phyloP scores from a whole-genome alignment of 164 flowering plant species.

The Brasenia schreberi region DNA sequence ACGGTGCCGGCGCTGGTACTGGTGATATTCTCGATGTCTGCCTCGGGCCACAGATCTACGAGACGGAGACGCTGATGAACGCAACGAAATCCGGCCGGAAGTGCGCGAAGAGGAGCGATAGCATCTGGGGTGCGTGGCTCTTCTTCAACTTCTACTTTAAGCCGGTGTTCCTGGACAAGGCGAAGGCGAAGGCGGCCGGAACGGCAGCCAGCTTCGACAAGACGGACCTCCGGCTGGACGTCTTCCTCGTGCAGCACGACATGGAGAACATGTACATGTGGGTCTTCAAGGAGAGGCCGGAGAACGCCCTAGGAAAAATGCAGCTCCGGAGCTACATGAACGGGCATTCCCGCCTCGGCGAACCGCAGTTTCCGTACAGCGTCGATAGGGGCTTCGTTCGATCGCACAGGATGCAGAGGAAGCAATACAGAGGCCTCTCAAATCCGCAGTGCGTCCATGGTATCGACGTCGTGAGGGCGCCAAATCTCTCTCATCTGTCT shows the following conservation, averaged over 20 bases:
- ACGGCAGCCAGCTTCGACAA: conserved; percentile 52
- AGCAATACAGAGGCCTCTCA: conserved; percentile 88
- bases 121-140: conserved; percentile 94
- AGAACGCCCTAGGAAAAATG: conserved; percentile 92
- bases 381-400: conserved; percentile 85
- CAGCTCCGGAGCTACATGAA: conserved; percentile 95
- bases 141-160: conserved; percentile 89
- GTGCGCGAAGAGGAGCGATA: conserved; percentile 67
- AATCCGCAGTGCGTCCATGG: conserved; percentile 98
- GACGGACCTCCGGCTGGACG: conserved; percentile 65
- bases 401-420: conserved; percentile 92
- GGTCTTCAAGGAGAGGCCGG: conserved; percentile 94
- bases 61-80: conserved; percentile 37
- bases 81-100: conserved; percentile 58
- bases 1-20: conserved; percentile 14
- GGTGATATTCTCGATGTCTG: conserved; percentile 50
- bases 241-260: conserved; percentile 90
- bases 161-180: conserved; percentile 60
- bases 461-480: conserved; percentile 56
- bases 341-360: conserved; percentile 93
- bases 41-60: conserved; percentile 53
- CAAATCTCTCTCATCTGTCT: conserved; percentile 39
- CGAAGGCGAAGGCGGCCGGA: conserved; percentile 21
- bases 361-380: conserved; percentile 82
- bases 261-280: conserved; percentile 99